Base-by-base conservation (phyloP, 345 rosid species). In the Salix purpurea region DNA sequence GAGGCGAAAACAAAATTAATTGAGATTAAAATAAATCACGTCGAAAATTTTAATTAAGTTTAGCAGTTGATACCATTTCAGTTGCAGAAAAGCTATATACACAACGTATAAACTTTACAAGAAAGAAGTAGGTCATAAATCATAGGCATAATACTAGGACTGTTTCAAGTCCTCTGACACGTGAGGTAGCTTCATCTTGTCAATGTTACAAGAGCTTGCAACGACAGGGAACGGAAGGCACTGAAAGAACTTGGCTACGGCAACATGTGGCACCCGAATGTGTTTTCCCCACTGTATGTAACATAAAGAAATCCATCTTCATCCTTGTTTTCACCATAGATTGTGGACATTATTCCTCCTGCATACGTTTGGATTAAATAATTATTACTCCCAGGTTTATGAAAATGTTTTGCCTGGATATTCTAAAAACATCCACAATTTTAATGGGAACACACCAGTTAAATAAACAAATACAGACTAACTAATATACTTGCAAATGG, bases 281-380 rank as follows among this genome's bases (percentile, higher is more conserved):
- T 89, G 84, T 93, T 93, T 80, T 91, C 97, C 21, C 97, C 97
- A 36, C 94, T 91, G 88, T 93, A 93, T 24, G 94, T 87, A 68
- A 91, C 90, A 68, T 93, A 91, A 58, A 93, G 89, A 83, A 93
- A 93, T 54, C 94, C 97, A 60, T 93, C 97, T 67, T 84, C 93
- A 65, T 93, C 96, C 78, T 89, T 90, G 83, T 93, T 90, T 71
- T 93, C 94, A 60, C 90, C 93, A 15, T 93, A 93, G 73, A 91
- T 88, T 66, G 93, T 72, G 65, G 97, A 91, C 94, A 90, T 87
- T 62, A 91, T 75, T 32, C 96, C 89, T 9, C 92, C 96, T 93
- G 76, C 74, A 75, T 1, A 70, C 19, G 26, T 65, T 28, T 39
- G 4, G 36, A 61, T 58, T 19, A 21, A 56, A 48, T 6, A 54